Percentiles rank a stretch among this genome's conserved stretches.
Conservation (phyloP, 2,329 filamentous ascomycete species). For the Penicillium brasilianum region DNA sequence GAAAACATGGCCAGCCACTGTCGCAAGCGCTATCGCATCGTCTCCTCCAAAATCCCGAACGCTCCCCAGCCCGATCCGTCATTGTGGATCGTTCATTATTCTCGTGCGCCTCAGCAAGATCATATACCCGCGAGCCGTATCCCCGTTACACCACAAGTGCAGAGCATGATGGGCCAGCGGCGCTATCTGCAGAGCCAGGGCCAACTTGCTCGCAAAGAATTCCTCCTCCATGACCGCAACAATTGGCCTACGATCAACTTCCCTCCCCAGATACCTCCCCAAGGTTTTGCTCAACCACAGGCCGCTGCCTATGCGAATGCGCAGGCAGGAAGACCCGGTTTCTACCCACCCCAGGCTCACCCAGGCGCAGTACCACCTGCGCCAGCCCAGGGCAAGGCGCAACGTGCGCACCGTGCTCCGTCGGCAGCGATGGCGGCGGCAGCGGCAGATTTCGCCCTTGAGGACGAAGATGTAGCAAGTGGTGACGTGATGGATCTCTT, state of each 20-base stretch:
- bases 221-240: conserved; percentile 86
- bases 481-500: conserved; percentile 90
- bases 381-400: conserved; percentile 38
- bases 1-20: conserved; percentile 78
- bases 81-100: conserved; percentile 91
- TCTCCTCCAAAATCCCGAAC: conserved; percentile 71
- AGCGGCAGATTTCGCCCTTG: conserved; percentile 60
- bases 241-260: conserved; percentile 88
- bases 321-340: conserved; percentile 44
- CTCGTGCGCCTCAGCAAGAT: conserved; percentile 73
- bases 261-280: conserved; percentile 59
- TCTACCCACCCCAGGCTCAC: conserved; percentile 39
- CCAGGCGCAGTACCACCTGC: conserved; percentile 34
- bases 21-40: conserved; percentile 83
- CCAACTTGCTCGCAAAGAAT: conserved; percentile 86
- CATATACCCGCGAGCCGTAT: conserved; percentile 70
- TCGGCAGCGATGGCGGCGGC: conserved; percentile 42
- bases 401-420: conserved; percentile 52
- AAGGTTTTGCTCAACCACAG: conserved; percentile 57
- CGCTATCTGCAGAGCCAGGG: conserved; percentile 71
- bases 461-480: conserved; percentile 86
- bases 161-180: conserved; percentile 54
- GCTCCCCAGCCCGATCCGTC: conserved; percentile 76
- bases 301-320: conserved; percentile 45
- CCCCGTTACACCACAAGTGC: conserved; percentile 49